Percentiles rank a stretch among this genome's conserved stretches.
Evolutionary conservation across 2,329 filamentous ascomycete genomes (phyloP).

Genomic region (Penicillium glabrum): DNA sequence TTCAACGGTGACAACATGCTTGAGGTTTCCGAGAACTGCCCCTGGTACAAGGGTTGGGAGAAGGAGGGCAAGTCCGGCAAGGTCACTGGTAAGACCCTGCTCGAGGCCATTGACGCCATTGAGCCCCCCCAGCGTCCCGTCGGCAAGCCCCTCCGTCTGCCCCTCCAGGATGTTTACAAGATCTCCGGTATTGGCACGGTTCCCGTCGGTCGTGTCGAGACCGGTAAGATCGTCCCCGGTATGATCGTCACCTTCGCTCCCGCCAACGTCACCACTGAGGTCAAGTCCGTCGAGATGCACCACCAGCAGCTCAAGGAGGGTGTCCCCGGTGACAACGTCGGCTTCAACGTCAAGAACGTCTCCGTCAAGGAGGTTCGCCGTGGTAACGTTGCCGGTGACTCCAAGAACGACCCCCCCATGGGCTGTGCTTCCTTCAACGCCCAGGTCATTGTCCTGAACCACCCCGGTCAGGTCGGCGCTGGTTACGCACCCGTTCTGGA

Average conservation of each 20-base stretch:
- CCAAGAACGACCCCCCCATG: slow-evolving; percentile 97
- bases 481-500: slow-evolving; percentile 99
- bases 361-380: slow-evolving; percentile 99
- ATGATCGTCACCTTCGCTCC: slow-evolving; percentile 96
- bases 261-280: slow-evolving; percentile 99
- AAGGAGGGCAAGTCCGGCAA: slow-evolving; percentile 94
- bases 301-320: slow-evolving; percentile 97
- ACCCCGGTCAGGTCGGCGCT: slow-evolving; percentile 98
- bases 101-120: slow-evolving; percentile 97
- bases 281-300: slow-evolving; percentile 99
- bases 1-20: slow-evolving; percentile 99
- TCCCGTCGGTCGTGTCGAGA: slow-evolving; percentile 99
- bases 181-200: slow-evolving; percentile 99
- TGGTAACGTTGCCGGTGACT: slow-evolving; percentile 99
- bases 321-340: slow-evolving; percentile 99
- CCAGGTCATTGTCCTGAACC: slow-evolving; percentile 99
- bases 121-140: slow-evolving; percentile 88
- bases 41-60: slow-evolving; percentile 99
- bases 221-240: slow-evolving; percentile 84
- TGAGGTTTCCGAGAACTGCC: slow-evolving; percentile 81
- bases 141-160: slow-evolving; percentile 99
- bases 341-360: slow-evolving; percentile 99
- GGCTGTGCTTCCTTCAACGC: slow-evolving; percentile 94
- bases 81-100: slow-evolving; percentile 91
- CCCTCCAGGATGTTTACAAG: slow-evolving; percentile 99